Base-by-base conservation (phyloP, 352 stramenopile genomes). In the Phytopythium montanum region DNA sequence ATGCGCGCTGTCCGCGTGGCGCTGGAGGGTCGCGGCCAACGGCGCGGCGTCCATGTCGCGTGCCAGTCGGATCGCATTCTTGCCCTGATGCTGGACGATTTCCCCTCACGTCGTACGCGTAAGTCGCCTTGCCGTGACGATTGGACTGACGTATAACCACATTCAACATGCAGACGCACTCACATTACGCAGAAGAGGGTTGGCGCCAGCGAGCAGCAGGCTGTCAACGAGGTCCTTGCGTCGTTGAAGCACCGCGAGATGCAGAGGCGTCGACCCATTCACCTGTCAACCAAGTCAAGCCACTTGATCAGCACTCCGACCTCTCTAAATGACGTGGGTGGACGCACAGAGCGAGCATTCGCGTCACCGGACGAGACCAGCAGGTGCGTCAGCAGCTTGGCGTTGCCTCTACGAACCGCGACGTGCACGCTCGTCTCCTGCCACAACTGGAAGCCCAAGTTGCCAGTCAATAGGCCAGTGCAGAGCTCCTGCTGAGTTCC, bases 361-460 rank as follows among this genome's bases (percentile, higher is more conserved):
- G 75, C 61, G 44, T 90, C 57, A 38, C 64, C 73, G 12, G 60
- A 58, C 0, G 69, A 59, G 44, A 88, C 83, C 21, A 87, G 63
- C 38, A 88, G 62, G 26, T 66, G 70, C 48, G 79, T 83, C 25
- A 88, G 72, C 19, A 88, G 72, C 55, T 90, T 90, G 44, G 50
- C 45, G 56, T 84, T 77, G 29, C 75, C 76, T 29, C 73, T 75
- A 12, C 56, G 56, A 19, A 87, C 76, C n/a, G 70, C 77, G 4
- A 88, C 45, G 58, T 90, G 78, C 9, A 85, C 70, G 25, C 76
- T 81, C 29, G 78, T 88, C 56, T 82, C 68, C 60, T 81, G 78
- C 74, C 79, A 86, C 19, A 89, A 54, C 79, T 87, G 39, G 14
- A 19, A 42, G 25, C 19, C 29, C 29, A 9, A 33, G 18, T 25